A percentile compares a stretch with the other conserved stretches of the same genome.
phyloP scores from a whole-genome alignment of 768 basidiomycete species.

The Pleurotus sapidus region DNA sequence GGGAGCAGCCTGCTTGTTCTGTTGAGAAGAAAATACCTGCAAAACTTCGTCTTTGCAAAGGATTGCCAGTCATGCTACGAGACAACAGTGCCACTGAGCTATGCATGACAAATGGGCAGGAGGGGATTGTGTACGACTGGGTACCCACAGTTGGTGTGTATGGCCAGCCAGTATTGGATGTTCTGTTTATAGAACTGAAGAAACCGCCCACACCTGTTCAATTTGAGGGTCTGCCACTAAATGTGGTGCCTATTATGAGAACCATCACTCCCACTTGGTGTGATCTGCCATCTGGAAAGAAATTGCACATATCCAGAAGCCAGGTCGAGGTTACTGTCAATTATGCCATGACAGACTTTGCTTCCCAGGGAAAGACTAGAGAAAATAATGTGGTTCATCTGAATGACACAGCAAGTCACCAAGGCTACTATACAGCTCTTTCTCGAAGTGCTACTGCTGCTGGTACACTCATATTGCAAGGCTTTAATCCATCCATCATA shows the following conservation, averaged over 20 bases:
- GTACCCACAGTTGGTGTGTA: slow-evolving; percentile 1
- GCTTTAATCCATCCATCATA: neutral
- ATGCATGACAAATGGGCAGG: slow-evolving; percentile 22
- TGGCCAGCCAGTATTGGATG: slow-evolving; percentile 16
- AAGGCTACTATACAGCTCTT: neutral
- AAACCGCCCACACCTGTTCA: slow-evolving; percentile 8
- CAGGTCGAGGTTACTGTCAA: slow-evolving; percentile 20
- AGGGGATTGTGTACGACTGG: slow-evolving; percentile 9
- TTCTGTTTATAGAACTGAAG: neutral
- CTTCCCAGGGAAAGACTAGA: no score
- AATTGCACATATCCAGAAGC: slow-evolving; percentile 9
- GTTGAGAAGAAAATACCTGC: slow-evolving; percentile 22
- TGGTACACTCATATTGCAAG: slow-evolving; percentile 28
- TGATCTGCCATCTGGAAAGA: slow-evolving; percentile 7
- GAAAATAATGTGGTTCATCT: no score
- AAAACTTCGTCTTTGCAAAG: slow-evolving; percentile 24
- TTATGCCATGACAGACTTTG: no score
- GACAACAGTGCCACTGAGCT: no score
- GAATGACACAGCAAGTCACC: no score
- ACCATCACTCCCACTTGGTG: slow-evolving; percentile 5
- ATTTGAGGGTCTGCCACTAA: slow-evolving; percentile 9
- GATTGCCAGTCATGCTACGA: slow-evolving; percentile 23
- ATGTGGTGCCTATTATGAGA: slow-evolving; percentile 15
- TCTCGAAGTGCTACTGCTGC: slow-evolving; percentile 16
- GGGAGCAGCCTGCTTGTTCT: slow-evolving; percentile 18